Percentiles rank a stretch among this genome's conserved stretches.
phyloP scores from a whole-genome alignment of 306 rosid species.

The Casuarina equisetifolia region DNA sequence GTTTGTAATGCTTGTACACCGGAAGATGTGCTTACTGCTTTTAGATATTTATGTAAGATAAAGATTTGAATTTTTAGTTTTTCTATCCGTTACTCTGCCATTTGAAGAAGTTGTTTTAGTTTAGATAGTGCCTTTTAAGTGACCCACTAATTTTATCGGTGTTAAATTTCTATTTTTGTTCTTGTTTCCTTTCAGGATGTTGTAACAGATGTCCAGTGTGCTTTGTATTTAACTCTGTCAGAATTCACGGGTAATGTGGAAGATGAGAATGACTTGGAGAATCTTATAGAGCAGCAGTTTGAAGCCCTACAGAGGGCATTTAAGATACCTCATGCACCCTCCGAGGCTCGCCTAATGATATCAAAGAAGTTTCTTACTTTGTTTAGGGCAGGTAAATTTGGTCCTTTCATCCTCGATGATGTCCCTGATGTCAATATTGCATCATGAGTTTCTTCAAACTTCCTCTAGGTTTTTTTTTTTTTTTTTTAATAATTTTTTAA shows the following conservation, averaged over 20 bases:
- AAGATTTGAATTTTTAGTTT: background rate
- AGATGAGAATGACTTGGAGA: conserved; percentile 45
- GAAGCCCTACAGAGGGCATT: conserved; percentile 74
- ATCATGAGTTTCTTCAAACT: conserved; percentile 17
- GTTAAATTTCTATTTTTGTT: conserved; percentile 1
- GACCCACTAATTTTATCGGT: background rate
- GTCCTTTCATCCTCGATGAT: conserved; percentile 87
- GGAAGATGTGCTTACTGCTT: background rate
- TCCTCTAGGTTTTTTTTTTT: background rate
- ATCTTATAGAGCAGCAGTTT: conserved; percentile 66
- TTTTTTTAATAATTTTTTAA: no score
- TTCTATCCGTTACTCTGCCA: background rate
- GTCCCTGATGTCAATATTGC: conserved; percentile 46
- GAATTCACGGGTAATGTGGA: conserved; percentile 45
- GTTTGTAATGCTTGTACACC: background rate
- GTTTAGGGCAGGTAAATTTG: conserved; percentile 79
- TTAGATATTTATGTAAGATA: background rate
- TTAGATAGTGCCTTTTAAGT: background rate
- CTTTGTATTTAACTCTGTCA: conserved; percentile 43
- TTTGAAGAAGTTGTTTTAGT: conserved; percentile 10
- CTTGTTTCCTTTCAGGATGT: conserved; percentile 47
- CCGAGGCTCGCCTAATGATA: conserved; percentile 82
- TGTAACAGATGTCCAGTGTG: conserved; percentile 60
- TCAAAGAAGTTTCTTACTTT: conserved; percentile 81
- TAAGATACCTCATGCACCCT: conserved; percentile 68